A percentile compares a stretch with the other conserved stretches of the same genome.
phyloP scores from a whole-genome alignment of 306 rosid species.

The Delonix regia region DNA sequence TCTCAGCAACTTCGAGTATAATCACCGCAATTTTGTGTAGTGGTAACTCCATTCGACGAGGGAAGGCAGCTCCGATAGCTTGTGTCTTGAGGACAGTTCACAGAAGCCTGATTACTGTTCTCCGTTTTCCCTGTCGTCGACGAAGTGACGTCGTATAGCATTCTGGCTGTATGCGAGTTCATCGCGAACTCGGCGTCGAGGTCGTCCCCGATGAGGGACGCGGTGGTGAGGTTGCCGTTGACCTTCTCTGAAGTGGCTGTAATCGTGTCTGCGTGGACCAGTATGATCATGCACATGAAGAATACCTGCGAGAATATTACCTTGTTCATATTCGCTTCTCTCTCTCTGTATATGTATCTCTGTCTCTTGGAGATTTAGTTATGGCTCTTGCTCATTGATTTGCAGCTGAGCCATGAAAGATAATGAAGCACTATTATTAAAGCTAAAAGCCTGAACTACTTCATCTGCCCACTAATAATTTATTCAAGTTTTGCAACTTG shows the following conservation, averaged over 20 bases:
- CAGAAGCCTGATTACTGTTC: slow-evolving; percentile 21
- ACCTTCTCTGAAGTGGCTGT: slow-evolving; percentile 4
- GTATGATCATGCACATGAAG: background rate
- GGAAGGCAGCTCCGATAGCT: slow-evolving; percentile 41
- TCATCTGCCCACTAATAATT: background rate
- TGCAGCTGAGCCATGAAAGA: background rate
- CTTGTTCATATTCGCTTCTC: slow-evolving; percentile 31
- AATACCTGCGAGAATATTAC: background rate
- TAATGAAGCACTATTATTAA: background rate
- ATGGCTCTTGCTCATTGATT: no score
- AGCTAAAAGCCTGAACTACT: background rate
- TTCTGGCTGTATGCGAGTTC: slow-evolving; percentile 34
- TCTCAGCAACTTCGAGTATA: slow-evolving; percentile 30
- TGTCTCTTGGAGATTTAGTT: background rate
- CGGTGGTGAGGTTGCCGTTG: slow-evolving; percentile 5
- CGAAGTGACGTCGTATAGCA: slow-evolving; percentile 29
- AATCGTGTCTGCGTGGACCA: slow-evolving; percentile 29
- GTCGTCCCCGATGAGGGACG: slow-evolving; percentile 26
- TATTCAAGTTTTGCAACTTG: no score
- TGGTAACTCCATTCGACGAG: background rate
- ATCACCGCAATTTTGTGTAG: slow-evolving; percentile 9
- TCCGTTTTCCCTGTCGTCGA: slow-evolving; percentile 1
- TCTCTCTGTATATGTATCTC: background rate
- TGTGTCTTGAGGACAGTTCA: background rate
- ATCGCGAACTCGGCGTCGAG: slow-evolving; percentile 35